Evolutionary conservation across 2,329 filamentous ascomycete genomes (phyloP).

Genomic region (Aureobasidium sp.): DNA sequence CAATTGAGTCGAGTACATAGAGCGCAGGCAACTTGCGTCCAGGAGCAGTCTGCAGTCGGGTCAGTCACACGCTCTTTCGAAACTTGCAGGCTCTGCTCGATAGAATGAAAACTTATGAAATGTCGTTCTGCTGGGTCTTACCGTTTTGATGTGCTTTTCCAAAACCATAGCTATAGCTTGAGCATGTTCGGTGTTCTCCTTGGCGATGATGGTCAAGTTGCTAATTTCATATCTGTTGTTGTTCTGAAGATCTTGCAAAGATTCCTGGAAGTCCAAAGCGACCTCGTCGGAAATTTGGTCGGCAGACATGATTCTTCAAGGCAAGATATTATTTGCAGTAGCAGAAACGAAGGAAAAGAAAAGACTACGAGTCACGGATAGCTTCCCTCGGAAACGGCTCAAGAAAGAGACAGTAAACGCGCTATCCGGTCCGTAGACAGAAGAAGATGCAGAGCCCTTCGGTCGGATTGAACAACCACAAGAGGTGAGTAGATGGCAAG

Average conservation of each 20-base stretch:
- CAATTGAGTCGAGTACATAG: slow-evolving; percentile 95
- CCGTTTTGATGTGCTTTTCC: slow-evolving; percentile 89
- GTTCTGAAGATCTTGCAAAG: slow-evolving; percentile 80
- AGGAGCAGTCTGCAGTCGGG: slow-evolving; percentile 62
- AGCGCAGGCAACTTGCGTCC: slow-evolving; percentile 89
- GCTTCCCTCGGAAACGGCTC: slow-evolving; percentile 10
- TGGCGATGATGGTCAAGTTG: slow-evolving; percentile 93
- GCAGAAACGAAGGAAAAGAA: slow-evolving; percentile 1
- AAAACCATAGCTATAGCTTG: slow-evolving; percentile 85
- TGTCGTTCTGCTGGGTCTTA: slow-evolving; percentile 46
- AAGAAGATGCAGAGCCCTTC: background rate
- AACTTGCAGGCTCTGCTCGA: background rate
- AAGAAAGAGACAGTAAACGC: slow-evolving; percentile 10
- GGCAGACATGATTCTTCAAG: slow-evolving; percentile 24
- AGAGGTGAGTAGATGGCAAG: slow-evolving; percentile 14
- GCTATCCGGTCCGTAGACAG: slow-evolving; percentile 15
- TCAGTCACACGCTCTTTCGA: slow-evolving; percentile 31
- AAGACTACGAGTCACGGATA: slow-evolving; percentile 17
- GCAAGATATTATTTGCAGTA: slow-evolving; percentile 22
- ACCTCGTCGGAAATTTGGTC: slow-evolving; percentile 76
- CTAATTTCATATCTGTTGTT: slow-evolving; percentile 95
- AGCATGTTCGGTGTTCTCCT: slow-evolving; percentile 94
- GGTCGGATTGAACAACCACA: slow-evolving; percentile 11
- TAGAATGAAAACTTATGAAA: background rate
- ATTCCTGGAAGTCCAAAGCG: slow-evolving; percentile 89